Evolutionary conservation across 106 monocot genomes (phyloP), one percentile per base, ranked within the genome.

Genomic region (Triglochin maritima): DNA sequence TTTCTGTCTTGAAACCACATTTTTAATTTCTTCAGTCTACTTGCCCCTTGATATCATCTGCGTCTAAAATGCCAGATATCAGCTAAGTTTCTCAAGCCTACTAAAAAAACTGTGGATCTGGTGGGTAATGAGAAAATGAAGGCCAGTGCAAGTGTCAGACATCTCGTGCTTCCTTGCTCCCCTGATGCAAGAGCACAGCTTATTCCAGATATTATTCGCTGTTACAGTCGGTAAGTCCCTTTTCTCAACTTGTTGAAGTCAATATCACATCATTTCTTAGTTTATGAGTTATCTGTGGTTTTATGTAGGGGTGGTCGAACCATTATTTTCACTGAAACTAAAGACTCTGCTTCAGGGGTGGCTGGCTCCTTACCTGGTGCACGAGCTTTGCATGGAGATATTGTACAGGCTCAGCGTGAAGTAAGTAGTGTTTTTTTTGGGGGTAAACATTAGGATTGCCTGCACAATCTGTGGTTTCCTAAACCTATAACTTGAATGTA

Each of bases 241-340:
- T 29, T 29, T 29, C 29, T 29, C 29, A 29, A 29, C 29, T 29
- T 0, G 29, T 29, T 29, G 29, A 29, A 29, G 29, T 29, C 29
- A 29, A 29, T 29, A 29, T 29, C 29, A 29, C 29, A 29, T 29
- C 29, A 29, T 29, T 29, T 29, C 29, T 29, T 29, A 29, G 29
- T 29, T 29, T 29, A 29, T 29, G 29, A 29, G 29, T 29, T 29
- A 29, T 29, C 29, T 29, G 29, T 29, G 29, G 29, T 29, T 29
- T 29, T 29, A 29, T 29, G 29, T 29, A 29, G 41, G 84, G 90
- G 6, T 81, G 87, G 16, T 84, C 90, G 9, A 29, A 29, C 29
- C 29, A 91, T 91, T 71, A 82, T 91, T 53, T 91, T 91, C 54
- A 80, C 90, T 3, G 90, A 91, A 73, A 91, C 90, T 2, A 91